phyloP scores from a whole-genome alignment of 768 basidiomycete genomes.

The Lyophyllum semitale region DNA sequence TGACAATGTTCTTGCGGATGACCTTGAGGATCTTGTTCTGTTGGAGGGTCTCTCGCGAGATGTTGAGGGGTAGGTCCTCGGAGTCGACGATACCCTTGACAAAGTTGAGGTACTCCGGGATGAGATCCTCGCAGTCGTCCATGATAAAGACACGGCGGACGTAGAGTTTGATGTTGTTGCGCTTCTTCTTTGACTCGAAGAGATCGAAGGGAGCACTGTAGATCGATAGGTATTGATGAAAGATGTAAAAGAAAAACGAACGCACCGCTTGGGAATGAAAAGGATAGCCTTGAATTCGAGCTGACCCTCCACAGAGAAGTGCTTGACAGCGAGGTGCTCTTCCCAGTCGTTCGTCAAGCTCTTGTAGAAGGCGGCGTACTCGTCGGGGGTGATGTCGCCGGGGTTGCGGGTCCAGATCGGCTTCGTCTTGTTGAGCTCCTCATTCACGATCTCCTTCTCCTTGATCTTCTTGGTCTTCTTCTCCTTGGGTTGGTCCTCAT shows the following conservation, averaged over 20 bases:
- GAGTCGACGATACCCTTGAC: constrained; percentile 99
- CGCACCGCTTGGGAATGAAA: constrained; percentile 92
- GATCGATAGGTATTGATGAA: constrained; percentile 9
- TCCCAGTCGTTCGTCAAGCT: constrained; percentile 99
- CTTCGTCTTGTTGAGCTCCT: constrained; percentile 99
- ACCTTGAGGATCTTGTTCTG: constrained; percentile 99
- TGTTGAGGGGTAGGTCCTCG: constrained; percentile 99
- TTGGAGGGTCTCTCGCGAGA: constrained; percentile 99
- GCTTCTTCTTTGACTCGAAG: constrained; percentile 99
- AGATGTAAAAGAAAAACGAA: not conserved
- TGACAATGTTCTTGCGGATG: constrained; percentile 98
- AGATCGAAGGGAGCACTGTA: constrained; percentile 95
- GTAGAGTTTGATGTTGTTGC: constrained; percentile 99
- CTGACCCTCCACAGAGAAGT: constrained; percentile 99
- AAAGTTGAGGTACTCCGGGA: constrained; percentile 99
- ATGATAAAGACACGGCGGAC: constrained; percentile 99
- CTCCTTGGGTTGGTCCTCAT: constrained; percentile 83
- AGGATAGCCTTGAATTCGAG: constrained; percentile 99
- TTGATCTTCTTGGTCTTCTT: constrained; percentile 96
- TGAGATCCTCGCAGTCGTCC: constrained; percentile 99
- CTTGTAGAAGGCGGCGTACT: constrained; percentile 98
- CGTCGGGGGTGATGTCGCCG: constrained; percentile 87
- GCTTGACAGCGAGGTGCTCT: constrained; percentile 98
- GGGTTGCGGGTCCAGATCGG: constrained; percentile 99
- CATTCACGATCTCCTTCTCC: constrained; percentile 83